A percentile compares a stretch with the other conserved stretches of the same genome.
Conservation (phyloP, 1,284 basidiomycete species). For the Singerocomus rubriflavus region DNA sequence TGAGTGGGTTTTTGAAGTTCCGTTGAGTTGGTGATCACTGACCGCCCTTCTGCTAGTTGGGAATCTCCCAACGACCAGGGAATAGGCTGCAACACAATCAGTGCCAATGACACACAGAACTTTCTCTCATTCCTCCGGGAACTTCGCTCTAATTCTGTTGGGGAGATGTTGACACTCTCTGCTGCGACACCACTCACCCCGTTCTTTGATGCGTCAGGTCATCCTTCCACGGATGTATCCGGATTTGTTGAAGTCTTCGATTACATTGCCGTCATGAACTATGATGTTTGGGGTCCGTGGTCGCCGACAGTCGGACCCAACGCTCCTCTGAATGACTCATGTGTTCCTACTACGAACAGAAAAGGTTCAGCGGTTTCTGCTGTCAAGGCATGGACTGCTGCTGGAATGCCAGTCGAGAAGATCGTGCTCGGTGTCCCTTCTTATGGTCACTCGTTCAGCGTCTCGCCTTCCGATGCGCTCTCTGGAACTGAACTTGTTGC, state of each 20-base stretch:
- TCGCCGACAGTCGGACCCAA: conserved; percentile 56
- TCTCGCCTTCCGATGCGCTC: conserved; percentile 34
- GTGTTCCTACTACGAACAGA: conserved; percentile 50
- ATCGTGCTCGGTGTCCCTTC: conserved; percentile 65
- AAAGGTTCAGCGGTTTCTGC: conserved; percentile 61
- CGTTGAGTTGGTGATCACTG: not conserved
- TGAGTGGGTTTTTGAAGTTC: conserved; percentile 15
- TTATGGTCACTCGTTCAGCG: conserved; percentile 49
- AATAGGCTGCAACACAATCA: conserved; percentile 21
- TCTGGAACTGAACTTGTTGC: conserved; percentile 27
- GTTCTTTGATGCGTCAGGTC: conserved; percentile 51
- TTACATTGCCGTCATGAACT: conserved; percentile 73
- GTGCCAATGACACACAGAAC: conserved; percentile 40
- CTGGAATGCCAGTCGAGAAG: conserved; percentile 60
- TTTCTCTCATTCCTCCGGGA: conserved; percentile 47
- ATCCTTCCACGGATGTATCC: conserved; percentile 53
- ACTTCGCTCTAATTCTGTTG: conserved; percentile 42
- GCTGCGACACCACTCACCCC: conserved; percentile 56
- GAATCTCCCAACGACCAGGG: conserved; percentile 52
- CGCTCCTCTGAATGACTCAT: conserved; percentile 62
- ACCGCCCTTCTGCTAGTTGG: conserved; percentile 32
- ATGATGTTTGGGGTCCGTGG: conserved; percentile 66
- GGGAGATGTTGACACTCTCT: conserved; percentile 49
- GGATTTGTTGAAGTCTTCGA: conserved; percentile 44
- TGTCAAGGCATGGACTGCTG: conserved; percentile 58